Base-by-base conservation (phyloP, 2,329 filamentous ascomycete genomes). In the Calonectria hawksworthii region DNA sequence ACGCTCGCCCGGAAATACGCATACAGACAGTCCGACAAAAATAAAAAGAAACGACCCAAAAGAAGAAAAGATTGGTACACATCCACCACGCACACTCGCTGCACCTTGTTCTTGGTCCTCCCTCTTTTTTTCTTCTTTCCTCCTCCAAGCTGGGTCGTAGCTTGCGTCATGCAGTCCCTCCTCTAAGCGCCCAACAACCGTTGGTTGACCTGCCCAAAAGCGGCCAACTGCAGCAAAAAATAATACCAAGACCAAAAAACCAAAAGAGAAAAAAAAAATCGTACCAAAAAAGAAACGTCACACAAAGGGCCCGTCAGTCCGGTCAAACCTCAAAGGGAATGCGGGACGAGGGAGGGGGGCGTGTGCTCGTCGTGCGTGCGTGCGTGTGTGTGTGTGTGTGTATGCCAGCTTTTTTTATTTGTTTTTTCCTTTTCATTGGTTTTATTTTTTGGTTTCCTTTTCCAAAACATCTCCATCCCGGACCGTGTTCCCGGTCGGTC, bases 301-400 rank as follows among this genome's bases (percentile, higher is more conserved):
- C 74, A 76, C 75, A 78, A 76, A 75, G 56, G 50, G 75, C 74
- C 76, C 77, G 74, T 70, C 75, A 76, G 68, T 54, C 75, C 70
- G 73, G 73, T 78, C 56, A 72, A 54, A 70, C 72, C 70, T 76
- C 76, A 71, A 47, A 54, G 51, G 51, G 59, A 52, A 59, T 63
- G 63, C 21, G 32, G 56, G 56, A 61, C 51, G 16, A 54, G 18
- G 28, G 6, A 32, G 51, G 51, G 28, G 51, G n/a, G 51, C 18
- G 51, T 28, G 51, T 54, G 51, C 21, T n/a, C n/a, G n/a, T n/a
- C n/a, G 26, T 21, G 6, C 18, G 50, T 28, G 23, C 30, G 51
- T 30, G 14, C 21, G 51, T 30, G 14, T 32, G 26, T 30, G 51
- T 54, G 51, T 54, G 47, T 5, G 28, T 54, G 51, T 54, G 51